Evolutionary conservation across 352 stramenopile genomes (phyloP), one percentile per base, ranked within the genome.

Genomic region (Phytophthora pisi): DNA sequence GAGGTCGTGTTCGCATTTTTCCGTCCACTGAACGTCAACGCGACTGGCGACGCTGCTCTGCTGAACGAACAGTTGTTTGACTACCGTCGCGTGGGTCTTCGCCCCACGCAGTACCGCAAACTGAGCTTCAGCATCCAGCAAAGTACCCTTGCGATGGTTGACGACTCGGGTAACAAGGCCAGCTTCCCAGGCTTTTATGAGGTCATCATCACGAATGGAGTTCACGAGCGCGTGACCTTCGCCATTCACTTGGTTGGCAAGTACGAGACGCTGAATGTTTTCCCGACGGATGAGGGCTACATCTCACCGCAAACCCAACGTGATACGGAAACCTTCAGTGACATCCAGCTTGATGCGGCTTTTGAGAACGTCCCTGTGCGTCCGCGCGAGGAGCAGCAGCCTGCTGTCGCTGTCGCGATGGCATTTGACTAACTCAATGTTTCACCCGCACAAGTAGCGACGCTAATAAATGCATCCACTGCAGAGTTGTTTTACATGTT

Each of bases 1-100:
- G 86, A 94, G 72, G 81, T 94, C n/a, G 71, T 94, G 43, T 79
- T 94, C 60, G 86, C 81, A 15, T 93, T 86, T 63, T 94, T 94
- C 63, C 82, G 84, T 4, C 84, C 86, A 7, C 61, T 94, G 4
- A 74, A 78, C 9, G 78, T 81, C 9, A 77, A 88, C 47, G 76
- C 70, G 18, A 92, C 82, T 0, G 86, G 84, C 9, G 75, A 76
- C 1, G 86, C 74, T 23, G 82, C 75, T 47, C 65, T 89, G 24
- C 69, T 94, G 40, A 92, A 94, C 62, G 74, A 93, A 68, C 86
- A 94, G 61, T 68, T 94, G 31, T 93, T 94, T 45, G 74, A 74
- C 50, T 94, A 89, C 55, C 61, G 77, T 55, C 84, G 86, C 6
- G 69, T 92, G n/a, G 76, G 74, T 52, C 68, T 94, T 2, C 40